Percentiles rank a stretch among this genome's conserved stretches.
Evolutionary conservation across 495 filamentous ascomycete genomes (phyloP).

Genomic region (Daldinia loculata): DNA sequence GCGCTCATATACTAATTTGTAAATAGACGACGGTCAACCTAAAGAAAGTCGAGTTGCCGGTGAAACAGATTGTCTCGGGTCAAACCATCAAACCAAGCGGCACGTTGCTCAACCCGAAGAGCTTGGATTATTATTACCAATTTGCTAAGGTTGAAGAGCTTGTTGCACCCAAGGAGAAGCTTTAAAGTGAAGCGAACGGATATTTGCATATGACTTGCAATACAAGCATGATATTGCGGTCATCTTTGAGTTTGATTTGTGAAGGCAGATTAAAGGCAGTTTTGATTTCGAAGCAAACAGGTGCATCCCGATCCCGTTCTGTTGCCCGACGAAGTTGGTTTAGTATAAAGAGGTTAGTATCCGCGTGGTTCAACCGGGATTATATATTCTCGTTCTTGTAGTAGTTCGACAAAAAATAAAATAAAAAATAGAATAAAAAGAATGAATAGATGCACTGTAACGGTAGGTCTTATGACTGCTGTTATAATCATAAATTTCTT

Average conservation of each 20-base stretch:
- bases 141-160: constrained; percentile 81
- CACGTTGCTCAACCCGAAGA: constrained; percentile 78
- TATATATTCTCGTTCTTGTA: background rate
- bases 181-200: constrained; percentile 43
- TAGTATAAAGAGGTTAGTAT: background rate
- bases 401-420: background rate
- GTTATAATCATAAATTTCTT: background rate
- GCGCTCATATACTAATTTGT: constrained; percentile 16
- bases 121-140: constrained; percentile 79
- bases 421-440: background rate
- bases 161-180: constrained; percentile 54
- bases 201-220: background rate
- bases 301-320: background rate
- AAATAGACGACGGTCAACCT: constrained; percentile 78
- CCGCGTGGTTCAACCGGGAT: background rate
- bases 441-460: background rate
- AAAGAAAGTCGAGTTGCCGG: constrained; percentile 86
- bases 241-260: background rate
- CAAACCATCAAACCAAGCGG: constrained; percentile 77
- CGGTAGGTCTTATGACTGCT: background rate
- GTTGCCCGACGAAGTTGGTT: background rate
- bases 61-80: constrained; percentile 85
- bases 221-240: background rate
- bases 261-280: background rate
- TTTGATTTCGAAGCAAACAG: background rate